phyloP scores from a whole-genome alignment of 2,329 filamentous ascomycete species.

The Cryphonectria parasitica region DNA sequence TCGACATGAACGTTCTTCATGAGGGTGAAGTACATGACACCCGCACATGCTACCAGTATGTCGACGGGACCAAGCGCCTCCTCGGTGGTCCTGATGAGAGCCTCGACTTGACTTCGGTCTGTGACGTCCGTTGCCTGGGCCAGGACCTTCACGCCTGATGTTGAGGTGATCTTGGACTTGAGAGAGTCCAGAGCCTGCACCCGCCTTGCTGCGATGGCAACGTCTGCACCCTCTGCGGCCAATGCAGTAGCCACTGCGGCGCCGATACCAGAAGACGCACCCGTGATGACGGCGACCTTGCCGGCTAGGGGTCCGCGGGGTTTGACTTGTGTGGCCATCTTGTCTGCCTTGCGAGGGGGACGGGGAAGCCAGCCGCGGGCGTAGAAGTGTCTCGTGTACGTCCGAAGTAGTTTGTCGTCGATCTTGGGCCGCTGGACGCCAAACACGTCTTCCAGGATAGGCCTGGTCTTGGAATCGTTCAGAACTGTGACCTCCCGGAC shows the following conservation, averaged over 20 bases:
- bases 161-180: constrained; percentile 49
- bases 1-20: constrained; percentile 76
- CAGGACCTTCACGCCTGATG: constrained; percentile 64
- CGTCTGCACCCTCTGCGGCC: constrained; percentile 70
- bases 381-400: constrained; percentile 80
- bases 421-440: constrained; percentile 69
- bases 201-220: constrained; percentile 74
- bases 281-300: constrained; percentile 75
- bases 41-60: constrained; percentile 78
- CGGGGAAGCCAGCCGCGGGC: constrained; percentile 75
- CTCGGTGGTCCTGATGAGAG: constrained; percentile 62
- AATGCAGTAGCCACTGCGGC: constrained; percentile 73
- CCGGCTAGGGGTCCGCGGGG: constrained; percentile 65
- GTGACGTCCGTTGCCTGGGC: constrained; percentile 75
- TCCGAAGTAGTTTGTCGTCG: constrained; percentile 71
- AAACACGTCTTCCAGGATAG: constrained; percentile 54
- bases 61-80: constrained; percentile 72
- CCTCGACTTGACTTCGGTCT: constrained; percentile 65
- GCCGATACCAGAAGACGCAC: constrained; percentile 79
- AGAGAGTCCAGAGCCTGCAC: constrained; percentile 69
- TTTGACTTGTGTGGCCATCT: constrained; percentile 35
- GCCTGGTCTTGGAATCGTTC: constrained; percentile 69
- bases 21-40: constrained; percentile 89
- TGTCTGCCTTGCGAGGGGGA: constrained; percentile 56
- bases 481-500: constrained; percentile 73